A percentile compares a stretch with the other conserved stretches of the same genome.
phyloP scores from a whole-genome alignment of 2,329 filamentous ascomycete species.

The Neonectria neomacrospora region DNA sequence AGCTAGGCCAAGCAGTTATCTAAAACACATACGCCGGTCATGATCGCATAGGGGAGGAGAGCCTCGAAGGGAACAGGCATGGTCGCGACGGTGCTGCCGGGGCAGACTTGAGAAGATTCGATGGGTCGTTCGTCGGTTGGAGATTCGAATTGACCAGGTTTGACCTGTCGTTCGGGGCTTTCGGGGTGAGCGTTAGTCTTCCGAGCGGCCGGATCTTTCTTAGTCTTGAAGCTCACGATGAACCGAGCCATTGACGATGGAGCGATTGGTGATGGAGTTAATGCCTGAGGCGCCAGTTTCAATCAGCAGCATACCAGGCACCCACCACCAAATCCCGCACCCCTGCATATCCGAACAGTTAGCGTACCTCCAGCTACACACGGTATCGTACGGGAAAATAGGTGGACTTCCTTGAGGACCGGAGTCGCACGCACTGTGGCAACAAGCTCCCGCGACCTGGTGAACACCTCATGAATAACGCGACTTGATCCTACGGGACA shows the following conservation, averaged over 20 bases:
- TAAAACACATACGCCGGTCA: conserved; percentile 63
- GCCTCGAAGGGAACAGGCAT: conserved; percentile 75
- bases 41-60: conserved; percentile 72
- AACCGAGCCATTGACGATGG: conserved; percentile 44
- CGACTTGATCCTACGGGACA: conserved; percentile 34
- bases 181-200: conserved; percentile 34
- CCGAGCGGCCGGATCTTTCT: conserved; percentile 40
- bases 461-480: conserved; percentile 40
- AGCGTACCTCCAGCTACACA: not conserved
- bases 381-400: conserved; percentile 16
- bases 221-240: conserved; percentile 44
- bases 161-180: conserved; percentile 33
- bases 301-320: not conserved
- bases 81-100: conserved; percentile 45
- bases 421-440: conserved; percentile 45
- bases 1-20: conserved; percentile 20
- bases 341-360: conserved; percentile 36
- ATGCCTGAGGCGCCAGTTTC: conserved; percentile 41
- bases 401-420: conserved; percentile 4
- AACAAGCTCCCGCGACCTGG: conserved; percentile 42
- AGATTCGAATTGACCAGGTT: conserved; percentile 41
- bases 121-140: conserved; percentile 17
- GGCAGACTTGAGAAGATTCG: conserved; percentile 44
- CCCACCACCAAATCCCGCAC: conserved; percentile 24
- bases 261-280: conserved; percentile 42